These are phyloP conservation scores for Diplodia seriata DNA, from an alignment of 2,329 filamentous ascomycete genomes.

Conservation along the genomic window DNA sequence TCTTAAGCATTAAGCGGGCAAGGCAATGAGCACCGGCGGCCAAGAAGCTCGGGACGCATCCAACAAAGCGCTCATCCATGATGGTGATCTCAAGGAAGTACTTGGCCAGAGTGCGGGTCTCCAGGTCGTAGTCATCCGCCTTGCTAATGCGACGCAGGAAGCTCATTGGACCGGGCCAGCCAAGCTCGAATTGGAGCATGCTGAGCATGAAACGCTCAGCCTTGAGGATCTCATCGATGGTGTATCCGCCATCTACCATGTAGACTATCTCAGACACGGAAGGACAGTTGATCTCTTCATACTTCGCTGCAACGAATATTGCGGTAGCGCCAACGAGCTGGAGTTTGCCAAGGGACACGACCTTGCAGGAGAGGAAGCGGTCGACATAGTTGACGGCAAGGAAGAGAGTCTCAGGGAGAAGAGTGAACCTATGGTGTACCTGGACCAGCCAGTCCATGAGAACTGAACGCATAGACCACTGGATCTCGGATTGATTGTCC, in stretches of 20 bases:
- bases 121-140: slow-evolving; percentile 95
- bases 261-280: slow-evolving; percentile 95
- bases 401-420: slow-evolving; percentile 94
- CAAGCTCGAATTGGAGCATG: slow-evolving; percentile 94
- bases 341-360: slow-evolving; percentile 92
- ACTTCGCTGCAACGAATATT: slow-evolving; percentile 95
- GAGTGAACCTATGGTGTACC: slow-evolving; percentile 87
- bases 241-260: slow-evolving; percentile 96
- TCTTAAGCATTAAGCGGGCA: slow-evolving; percentile 84
- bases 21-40: slow-evolving; percentile 93
- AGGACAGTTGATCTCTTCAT: slow-evolving; percentile 98
- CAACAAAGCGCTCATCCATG: slow-evolving; percentile 98
- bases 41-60: slow-evolving; percentile 85
- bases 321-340: slow-evolving; percentile 96
- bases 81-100: slow-evolving; percentile 97
- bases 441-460: slow-evolving; percentile 98
- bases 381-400: slow-evolving; percentile 97
- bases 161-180: slow-evolving; percentile 99
- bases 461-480: slow-evolving; percentile 98
- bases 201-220: slow-evolving; percentile 98
- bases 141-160: slow-evolving; percentile 97
- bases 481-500: slow-evolving; percentile 95
- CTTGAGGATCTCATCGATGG: slow-evolving; percentile 89
- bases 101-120: slow-evolving; percentile 93
- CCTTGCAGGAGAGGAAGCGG: slow-evolving; percentile 91